phyloP scores from a whole-genome alignment of 441 rosid species.

The Geranium incanum region DNA sequence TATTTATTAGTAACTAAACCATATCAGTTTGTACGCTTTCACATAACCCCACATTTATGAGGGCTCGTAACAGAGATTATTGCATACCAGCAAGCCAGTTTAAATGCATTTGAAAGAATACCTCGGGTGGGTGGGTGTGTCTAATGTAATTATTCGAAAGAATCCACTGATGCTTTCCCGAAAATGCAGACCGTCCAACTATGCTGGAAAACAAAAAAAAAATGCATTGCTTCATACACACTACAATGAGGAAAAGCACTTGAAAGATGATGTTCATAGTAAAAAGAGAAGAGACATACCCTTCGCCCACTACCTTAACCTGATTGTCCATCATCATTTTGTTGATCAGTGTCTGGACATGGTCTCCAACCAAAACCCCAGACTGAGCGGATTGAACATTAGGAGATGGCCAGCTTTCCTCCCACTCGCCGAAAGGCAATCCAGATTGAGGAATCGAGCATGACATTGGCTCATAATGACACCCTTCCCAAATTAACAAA shows the following conservation, averaged over 20 bases:
- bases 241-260: conserved; percentile 4
- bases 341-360: conserved; percentile 33
- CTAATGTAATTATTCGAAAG: conserved; percentile 44
- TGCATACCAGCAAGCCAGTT: too few relatives aligned
- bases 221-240: conserved; percentile 11
- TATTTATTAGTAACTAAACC: too few relatives aligned
- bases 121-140: conserved; percentile 68
- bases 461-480: conserved; percentile 37
- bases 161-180: conserved; percentile 81
- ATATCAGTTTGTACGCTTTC: too few relatives aligned
- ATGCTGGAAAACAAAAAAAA: conserved; percentile 38
- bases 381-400: conserved; percentile 14
- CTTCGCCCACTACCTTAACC: conserved; percentile 69
- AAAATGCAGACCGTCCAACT: conserved; percentile 84
- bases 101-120: conserved; percentile 12
- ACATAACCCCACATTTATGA: too few relatives aligned
- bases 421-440: conserved; percentile 2
- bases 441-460: conserved; percentile 9
- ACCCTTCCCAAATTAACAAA: conserved; percentile 85
- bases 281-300: conserved; percentile 38
- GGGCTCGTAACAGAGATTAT: too few relatives aligned
- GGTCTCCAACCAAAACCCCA: conserved; percentile 12
- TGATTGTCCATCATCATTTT: conserved; percentile 73
- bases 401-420: too few relatives aligned
- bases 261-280: not conserved